Base-by-base conservation (phyloP, 352 stramenopile genomes). In the Globisporangium spiculum region DNA sequence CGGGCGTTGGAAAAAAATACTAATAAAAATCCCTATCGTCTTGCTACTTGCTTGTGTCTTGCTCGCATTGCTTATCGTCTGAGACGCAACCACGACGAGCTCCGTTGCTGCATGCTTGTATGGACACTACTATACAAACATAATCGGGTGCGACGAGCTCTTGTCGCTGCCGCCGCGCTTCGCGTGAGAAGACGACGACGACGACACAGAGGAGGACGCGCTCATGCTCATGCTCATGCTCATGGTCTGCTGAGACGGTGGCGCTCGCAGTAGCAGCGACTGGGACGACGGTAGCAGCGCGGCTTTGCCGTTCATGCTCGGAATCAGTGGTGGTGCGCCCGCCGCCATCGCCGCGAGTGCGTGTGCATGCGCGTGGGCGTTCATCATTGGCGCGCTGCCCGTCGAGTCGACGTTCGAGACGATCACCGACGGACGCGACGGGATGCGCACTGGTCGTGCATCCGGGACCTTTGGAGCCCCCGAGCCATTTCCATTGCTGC, bases 261-360 rank as follows among this genome's bases (percentile, higher is more conserved):
- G 60, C 18, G 7, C 18, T 1, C 69, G 73, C n/a, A 60, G 59
- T 20, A 59, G 44, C 18, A 63, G 73, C 27, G 72, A 65, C 38
- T 73, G 74, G 4, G 66, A 67, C 41, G 68, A 70, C 22, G 71
- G 63, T 20, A 63, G 12, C 38, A 62, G 6, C 16, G 27, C 20
- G 4, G 34, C 18, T 26, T 36, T 55, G 52, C 50, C 9, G 9
- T 20, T 44, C 52, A 46, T 26, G 7, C 27, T 48, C 9, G 63
- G 63, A 22, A 65, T 65, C 60, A 65, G 60, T 16, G 44, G 22
- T 1, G 59, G 59, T 7, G 30, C 30, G 38, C 8, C 9, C 14
- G 22, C 24, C 4, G n/a, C 44, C 41, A 54, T 56, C 6, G 27
- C 20, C 1, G 44, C 20, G 27, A 66, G 30, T 46, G 24, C 22